phyloP scores from a whole-genome alignment of 2,329 filamentous ascomycete genomes.

The Botrytis pseudocinerea region DNA sequence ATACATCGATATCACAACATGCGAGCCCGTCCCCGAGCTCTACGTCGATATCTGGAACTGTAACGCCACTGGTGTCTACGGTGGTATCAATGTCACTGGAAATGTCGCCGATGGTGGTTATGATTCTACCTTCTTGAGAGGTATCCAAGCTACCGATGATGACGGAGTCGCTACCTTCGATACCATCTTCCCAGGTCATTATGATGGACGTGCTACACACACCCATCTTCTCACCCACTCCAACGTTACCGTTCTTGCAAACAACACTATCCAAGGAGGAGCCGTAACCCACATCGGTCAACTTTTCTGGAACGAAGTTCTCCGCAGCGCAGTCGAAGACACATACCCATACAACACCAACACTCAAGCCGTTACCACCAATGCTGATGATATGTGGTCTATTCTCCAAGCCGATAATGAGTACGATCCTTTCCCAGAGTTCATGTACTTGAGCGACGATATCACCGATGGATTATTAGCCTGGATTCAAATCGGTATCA shows the following conservation, averaged over 20 bases:
- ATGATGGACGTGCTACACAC: slow-evolving; percentile 49
- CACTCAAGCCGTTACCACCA: slow-evolving; percentile 47
- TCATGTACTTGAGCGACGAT: slow-evolving; percentile 52
- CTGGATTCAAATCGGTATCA: slow-evolving; percentile 52
- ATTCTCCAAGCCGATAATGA: slow-evolving; percentile 50
- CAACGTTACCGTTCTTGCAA: slow-evolving; percentile 36
- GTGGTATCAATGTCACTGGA: slow-evolving; percentile 36
- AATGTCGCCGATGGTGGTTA: slow-evolving; percentile 34
- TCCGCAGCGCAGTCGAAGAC: slow-evolving; percentile 50
- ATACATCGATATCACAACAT: slow-evolving; percentile 49
- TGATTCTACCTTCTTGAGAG: slow-evolving; percentile 43
- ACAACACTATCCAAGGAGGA: slow-evolving; percentile 49
- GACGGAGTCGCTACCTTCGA: slow-evolving; percentile 47
- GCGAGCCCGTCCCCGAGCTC: slow-evolving; percentile 41
- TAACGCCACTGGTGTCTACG: slow-evolving; percentile 45
- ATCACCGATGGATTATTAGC: slow-evolving; percentile 50
- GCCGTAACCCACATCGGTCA: slow-evolving; percentile 58
- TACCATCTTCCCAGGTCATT: slow-evolving; percentile 49
- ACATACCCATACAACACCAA: slow-evolving; percentile 48
- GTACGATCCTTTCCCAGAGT: slow-evolving; percentile 55
- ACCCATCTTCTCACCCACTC: slow-evolving; percentile 47
- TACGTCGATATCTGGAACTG: slow-evolving; percentile 46
- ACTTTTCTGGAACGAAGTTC: slow-evolving; percentile 58
- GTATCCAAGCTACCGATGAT: slow-evolving; percentile 44
- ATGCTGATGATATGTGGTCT: slow-evolving; percentile 47